Conservation (phyloP, 2,329 filamentous ascomycete species). For the Ilyonectria sp. region DNA sequence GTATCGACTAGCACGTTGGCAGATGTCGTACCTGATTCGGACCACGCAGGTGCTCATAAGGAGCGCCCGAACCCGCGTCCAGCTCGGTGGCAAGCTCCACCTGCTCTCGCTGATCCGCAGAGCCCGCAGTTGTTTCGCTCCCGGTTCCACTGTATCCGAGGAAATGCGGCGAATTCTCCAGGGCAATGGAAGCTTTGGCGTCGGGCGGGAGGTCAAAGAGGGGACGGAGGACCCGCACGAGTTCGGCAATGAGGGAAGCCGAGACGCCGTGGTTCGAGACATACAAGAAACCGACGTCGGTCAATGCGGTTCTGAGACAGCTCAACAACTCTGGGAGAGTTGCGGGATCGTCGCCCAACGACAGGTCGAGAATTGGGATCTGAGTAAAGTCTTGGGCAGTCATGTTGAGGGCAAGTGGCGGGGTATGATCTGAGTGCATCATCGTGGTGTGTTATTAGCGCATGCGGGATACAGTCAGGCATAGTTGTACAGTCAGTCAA, state of each 20-base stretch:
- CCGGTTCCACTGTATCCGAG: constrained; percentile 71
- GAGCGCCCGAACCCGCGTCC: constrained; percentile 53
- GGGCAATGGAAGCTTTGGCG: constrained; percentile 58
- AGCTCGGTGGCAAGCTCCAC: constrained; percentile 74
- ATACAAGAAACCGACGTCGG: constrained; percentile 69
- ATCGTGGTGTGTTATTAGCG: too few relatives aligned
- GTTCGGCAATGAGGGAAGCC: constrained; percentile 49
- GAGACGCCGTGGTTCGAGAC: constrained; percentile 65
- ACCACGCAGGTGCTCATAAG: constrained; percentile 62
- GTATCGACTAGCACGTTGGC: not conserved
- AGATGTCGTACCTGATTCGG: constrained; percentile 61
- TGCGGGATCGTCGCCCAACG: constrained; percentile 54
- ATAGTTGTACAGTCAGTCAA: too few relatives aligned
- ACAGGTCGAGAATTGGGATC: constrained; percentile 67
- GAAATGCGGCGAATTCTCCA: constrained; percentile 72
- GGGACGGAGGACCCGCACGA: constrained; percentile 58
- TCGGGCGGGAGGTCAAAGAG: constrained; percentile 59
- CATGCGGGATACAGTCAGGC: too few relatives aligned
- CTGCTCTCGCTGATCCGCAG: constrained; percentile 69
- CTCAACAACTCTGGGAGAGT: constrained; percentile 56
- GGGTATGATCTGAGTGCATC: not conserved
- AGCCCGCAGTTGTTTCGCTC: constrained; percentile 69
- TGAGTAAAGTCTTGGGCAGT: constrained; percentile 50
- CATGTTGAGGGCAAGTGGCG: not conserved
- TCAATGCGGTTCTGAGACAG: constrained; percentile 62